Base-by-base conservation (phyloP, 2,329 filamentous ascomycete genomes). In the Celoporthe dispersa region DNA sequence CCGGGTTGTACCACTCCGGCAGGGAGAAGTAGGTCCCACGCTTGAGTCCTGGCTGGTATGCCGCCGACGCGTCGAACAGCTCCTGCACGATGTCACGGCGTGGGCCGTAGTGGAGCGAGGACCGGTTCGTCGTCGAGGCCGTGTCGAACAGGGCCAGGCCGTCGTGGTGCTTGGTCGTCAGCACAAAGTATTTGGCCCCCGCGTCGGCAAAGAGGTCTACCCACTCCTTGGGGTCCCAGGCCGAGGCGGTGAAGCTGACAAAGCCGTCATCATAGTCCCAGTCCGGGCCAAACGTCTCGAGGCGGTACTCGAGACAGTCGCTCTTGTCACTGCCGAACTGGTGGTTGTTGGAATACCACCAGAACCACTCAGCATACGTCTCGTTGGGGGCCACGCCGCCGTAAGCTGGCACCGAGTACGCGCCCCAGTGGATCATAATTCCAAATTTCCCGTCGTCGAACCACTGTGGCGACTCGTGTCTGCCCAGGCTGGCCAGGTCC, bases 201-300 rank as follows among this genome's bases (percentile, higher is more conserved):
- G 85, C 80, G 48, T 85, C 84, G 2, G 83, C 82, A 68, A 87
- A 83, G 0, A 87, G 80, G 72, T 87, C 84, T 1, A 87, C 84
- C 84, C 85, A 87, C 48, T 81, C 83, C 67, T 85, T 86, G 0
- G 87, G 81, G 72, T 87, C 80, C 72, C 80, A 89, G 1, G 75
- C 75, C 0, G 80, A 78, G 0, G 84, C 85, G 0, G 85, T 88
- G 77, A 88, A 89, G 70, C 85, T 80, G 3, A 78, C 76, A 73
- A 88, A 84, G 66, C 85, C 85, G 75, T 89, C 86, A 71, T 89
- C 87, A 73, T 89, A 89, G 16, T 81, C 81, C 73, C 84, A 80
- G 37, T 86, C 75, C 0, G 81, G 80, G 0, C 87, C 86, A 71
- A 85, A 88, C 0, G 81, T 86, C 16, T 80, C 77, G 0, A 87